Conservation (phyloP, 2,329 filamentous ascomycete genomes). For the Canariomyces notabilis region DNA sequence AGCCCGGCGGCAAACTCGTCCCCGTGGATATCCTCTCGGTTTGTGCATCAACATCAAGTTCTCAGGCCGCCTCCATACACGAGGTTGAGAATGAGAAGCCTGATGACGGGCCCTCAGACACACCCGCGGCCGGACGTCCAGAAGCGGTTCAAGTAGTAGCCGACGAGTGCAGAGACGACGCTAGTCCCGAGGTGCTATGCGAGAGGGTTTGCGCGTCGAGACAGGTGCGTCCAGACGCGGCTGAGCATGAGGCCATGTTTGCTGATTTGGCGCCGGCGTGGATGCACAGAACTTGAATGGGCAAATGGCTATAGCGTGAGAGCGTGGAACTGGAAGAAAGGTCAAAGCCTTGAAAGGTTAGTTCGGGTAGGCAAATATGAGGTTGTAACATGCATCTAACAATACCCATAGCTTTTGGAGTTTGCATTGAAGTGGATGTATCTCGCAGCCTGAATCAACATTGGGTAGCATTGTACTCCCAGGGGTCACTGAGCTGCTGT, state of each 20-base stretch:
- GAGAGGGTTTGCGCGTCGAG: not conserved
- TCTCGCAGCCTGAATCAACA: no score
- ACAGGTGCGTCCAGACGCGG: not conserved
- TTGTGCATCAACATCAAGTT: not conserved
- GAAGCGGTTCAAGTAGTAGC: no score
- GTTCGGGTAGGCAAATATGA: no score
- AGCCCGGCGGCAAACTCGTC: slow-evolving; percentile 15
- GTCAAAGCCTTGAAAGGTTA: no score
- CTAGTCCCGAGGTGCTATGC: not conserved
- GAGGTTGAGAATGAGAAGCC: not conserved
- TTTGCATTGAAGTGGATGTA: not conserved
- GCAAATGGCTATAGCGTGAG: not conserved
- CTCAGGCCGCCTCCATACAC: not conserved
- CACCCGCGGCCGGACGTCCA: not conserved
- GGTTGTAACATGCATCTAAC: not conserved
- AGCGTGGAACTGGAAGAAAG: not conserved
- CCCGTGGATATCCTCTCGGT: slow-evolving; percentile 13
- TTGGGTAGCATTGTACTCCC: not conserved
- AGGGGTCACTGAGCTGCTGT: not conserved
- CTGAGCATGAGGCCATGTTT: slow-evolving; percentile 7
- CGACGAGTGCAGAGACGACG: no score
- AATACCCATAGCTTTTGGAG: not conserved
- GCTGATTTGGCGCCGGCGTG: slow-evolving; percentile 7
- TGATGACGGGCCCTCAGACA: not conserved
- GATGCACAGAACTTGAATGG: slow-evolving; percentile 2